A percentile compares a stretch with the other conserved stretches of the same genome.
These are phyloP conservation scores for Phialocephala subalpina DNA, from an alignment of 2,329 filamentous ascomycete genomes.

Conservation along the genomic window DNA sequence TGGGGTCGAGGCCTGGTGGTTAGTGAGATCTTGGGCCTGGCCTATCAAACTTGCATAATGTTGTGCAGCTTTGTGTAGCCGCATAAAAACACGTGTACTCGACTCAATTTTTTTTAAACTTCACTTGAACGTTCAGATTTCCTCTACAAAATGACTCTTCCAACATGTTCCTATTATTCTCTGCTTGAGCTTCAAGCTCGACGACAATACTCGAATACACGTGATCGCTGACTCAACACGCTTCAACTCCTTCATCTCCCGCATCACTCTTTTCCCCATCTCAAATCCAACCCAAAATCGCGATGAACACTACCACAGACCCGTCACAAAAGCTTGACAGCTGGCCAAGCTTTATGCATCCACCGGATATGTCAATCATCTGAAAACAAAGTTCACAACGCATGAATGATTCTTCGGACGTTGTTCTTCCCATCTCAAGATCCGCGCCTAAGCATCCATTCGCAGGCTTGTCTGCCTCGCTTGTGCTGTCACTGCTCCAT, in stretches of 20 bases:
- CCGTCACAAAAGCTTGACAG: conserved; percentile 10
- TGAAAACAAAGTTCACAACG: conserved; percentile 19
- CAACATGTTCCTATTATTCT: no score
- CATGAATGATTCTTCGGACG: conserved; percentile 27
- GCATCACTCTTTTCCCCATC: not conserved
- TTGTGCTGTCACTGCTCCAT: conserved; percentile 11
- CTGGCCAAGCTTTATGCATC: conserved; percentile 15
- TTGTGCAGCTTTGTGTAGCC: conserved; percentile 14
- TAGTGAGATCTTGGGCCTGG: not conserved
- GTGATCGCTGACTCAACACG: not conserved
- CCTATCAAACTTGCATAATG: conserved; percentile 9
- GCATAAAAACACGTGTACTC: conserved; percentile 19
- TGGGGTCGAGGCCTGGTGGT: conserved; percentile 14
- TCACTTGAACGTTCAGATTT: not conserved
- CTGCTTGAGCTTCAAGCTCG: no score
- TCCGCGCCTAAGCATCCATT: conserved; percentile 8
- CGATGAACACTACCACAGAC: not conserved
- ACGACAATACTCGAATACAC: not conserved
- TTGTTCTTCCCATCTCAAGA: conserved; percentile 22
- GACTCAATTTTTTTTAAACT: not conserved
- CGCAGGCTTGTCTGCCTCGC: conserved; percentile 3
- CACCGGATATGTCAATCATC: conserved; percentile 21
- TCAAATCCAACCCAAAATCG: not conserved
- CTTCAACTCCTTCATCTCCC: conserved; percentile 14
- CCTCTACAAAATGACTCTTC: not conserved